Evolutionary conservation across 495 filamentous ascomycete species (phyloP).

Genomic region (Usnea hakonensis): DNA sequence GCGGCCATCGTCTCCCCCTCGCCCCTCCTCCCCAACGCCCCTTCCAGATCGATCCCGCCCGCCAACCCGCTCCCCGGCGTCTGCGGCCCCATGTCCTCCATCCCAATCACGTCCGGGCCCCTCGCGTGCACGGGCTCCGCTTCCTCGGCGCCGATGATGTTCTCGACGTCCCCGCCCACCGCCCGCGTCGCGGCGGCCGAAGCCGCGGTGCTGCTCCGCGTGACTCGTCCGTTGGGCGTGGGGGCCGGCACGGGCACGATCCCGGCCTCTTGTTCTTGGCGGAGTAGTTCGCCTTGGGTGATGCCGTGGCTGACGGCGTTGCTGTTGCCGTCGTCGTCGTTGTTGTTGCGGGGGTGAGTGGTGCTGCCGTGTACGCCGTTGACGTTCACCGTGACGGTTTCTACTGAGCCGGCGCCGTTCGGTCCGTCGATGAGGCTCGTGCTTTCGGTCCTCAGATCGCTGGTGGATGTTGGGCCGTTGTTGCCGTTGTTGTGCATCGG

Average conservation of each 20-base stretch:
- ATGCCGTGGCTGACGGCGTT: slow-evolving; percentile 40
- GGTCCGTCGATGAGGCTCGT: slow-evolving; percentile 65
- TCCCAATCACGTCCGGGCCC: slow-evolving; percentile 73
- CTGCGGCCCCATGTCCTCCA: slow-evolving; percentile 82
- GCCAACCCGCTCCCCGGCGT: slow-evolving; percentile 28
- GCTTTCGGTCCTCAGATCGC: slow-evolving; percentile 50
- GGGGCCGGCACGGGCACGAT: slow-evolving; percentile 34
- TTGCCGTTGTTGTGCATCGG: not conserved
- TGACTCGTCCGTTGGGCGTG: slow-evolving; percentile 20
- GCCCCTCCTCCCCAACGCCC: slow-evolving; percentile 18
- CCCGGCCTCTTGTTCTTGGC: slow-evolving; percentile 71
- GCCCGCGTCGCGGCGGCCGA: slow-evolving; percentile 31
- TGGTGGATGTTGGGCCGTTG: slow-evolving; percentile 6
- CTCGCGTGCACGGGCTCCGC: slow-evolving; percentile 68
- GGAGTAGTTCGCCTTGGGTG: slow-evolving; percentile 67
- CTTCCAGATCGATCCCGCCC: slow-evolving; percentile 20
- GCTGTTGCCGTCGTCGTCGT: not conserved
- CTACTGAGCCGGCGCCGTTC: slow-evolving; percentile 60
- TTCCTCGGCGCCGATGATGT: slow-evolving; percentile 25
- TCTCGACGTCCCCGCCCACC: slow-evolving; percentile 15
- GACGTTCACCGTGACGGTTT: slow-evolving; percentile 61
- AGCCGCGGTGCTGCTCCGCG: slow-evolving; percentile 18
- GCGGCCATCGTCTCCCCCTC: slow-evolving; percentile 3
- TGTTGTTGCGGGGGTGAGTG: slow-evolving; percentile 21
- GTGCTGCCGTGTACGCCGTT: slow-evolving; percentile 49